A percentile compares a stretch with the other conserved stretches of the same genome.
phyloP scores from a whole-genome alignment of 306 rosid genomes.

The Elaeagnus macrophylla region DNA sequence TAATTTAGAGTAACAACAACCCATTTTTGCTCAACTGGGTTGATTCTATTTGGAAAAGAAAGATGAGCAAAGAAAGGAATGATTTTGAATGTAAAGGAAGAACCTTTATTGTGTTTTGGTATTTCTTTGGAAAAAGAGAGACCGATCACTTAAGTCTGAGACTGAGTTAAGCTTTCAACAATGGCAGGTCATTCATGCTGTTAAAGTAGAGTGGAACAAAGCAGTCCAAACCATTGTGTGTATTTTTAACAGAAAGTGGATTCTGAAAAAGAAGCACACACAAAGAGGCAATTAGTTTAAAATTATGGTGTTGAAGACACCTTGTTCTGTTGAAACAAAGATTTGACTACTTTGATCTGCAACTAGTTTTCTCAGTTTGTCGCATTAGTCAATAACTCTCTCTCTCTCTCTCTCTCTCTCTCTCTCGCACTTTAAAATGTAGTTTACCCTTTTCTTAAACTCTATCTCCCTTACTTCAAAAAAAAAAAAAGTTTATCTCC shows the following conservation, averaged over 20 bases:
- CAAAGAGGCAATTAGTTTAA: not conserved
- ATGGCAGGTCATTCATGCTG: conserved; percentile 1
- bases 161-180: conserved; percentile 2
- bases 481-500: too few species aligned
- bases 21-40: conserved; percentile 35
- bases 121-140: not conserved
- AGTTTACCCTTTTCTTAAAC: too few species aligned
- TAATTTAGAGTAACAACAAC: conserved; percentile 66
- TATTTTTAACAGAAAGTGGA: not conserved
- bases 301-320: not conserved
- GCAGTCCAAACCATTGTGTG: not conserved
- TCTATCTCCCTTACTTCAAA: too few species aligned
- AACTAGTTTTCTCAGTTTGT: not conserved
- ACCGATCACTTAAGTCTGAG: not conserved
- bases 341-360: conserved; percentile 7
- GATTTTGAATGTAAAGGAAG: not conserved
- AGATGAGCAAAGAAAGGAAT: not conserved
- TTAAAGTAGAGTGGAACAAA: not conserved
- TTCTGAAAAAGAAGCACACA: not conserved
- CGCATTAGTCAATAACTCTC: not conserved
- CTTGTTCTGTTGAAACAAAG: not conserved
- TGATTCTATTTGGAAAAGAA: not conserved
- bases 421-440: too few species aligned
- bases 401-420: conserved; percentile 4
- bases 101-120: not conserved